Evolutionary conservation across 2,329 filamentous ascomycete genomes (phyloP).

Genomic region (Leptosphaerulina australis): DNA sequence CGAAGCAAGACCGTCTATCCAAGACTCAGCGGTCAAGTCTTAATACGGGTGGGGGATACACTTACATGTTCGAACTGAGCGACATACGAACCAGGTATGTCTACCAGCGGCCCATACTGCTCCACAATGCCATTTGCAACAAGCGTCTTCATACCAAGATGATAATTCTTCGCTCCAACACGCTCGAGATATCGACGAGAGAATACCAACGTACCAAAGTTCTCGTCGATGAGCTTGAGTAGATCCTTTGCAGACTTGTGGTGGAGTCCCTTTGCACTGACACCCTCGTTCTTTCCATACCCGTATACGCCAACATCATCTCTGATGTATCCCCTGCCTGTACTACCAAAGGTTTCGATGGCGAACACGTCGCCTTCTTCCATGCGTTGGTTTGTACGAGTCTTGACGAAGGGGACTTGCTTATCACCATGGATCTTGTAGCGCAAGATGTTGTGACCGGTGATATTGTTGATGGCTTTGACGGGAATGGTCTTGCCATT

Average conservation of each 20-base stretch:
- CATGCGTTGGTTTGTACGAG: conserved; percentile 86
- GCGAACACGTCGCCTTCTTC: conserved; percentile 95
- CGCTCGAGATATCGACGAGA: conserved; percentile 87
- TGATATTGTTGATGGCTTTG: conserved; percentile 83
- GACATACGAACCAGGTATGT: conserved; percentile 90
- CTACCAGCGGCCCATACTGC: conserved; percentile 83
- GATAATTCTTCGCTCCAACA: conserved; percentile 87
- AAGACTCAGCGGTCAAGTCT: conserved; percentile 19
- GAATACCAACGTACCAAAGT: conserved; percentile 89
- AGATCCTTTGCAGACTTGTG: conserved; percentile 81
- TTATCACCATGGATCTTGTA: conserved; percentile 92
- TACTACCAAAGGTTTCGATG: conserved; percentile 94
- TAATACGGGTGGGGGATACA: conserved; percentile 29
- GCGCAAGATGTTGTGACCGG: conserved; percentile 88
- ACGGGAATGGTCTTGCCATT: conserved; percentile 76
- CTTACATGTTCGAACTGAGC: conserved; percentile 94
- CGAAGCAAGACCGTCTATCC: conserved; percentile 41
- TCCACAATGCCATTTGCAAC: conserved; percentile 83
- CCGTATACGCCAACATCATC: conserved; percentile 69
- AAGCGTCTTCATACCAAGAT: conserved; percentile 85
- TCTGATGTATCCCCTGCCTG: conserved; percentile 80
- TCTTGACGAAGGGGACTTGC: conserved; percentile 90
- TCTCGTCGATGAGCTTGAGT: conserved; percentile 88
- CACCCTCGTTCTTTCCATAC: conserved; percentile 76
- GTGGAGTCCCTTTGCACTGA: conserved; percentile 72